Conservation (phyloP, 306 rosid genomes). For the Hippophae gyantsensis region DNA sequence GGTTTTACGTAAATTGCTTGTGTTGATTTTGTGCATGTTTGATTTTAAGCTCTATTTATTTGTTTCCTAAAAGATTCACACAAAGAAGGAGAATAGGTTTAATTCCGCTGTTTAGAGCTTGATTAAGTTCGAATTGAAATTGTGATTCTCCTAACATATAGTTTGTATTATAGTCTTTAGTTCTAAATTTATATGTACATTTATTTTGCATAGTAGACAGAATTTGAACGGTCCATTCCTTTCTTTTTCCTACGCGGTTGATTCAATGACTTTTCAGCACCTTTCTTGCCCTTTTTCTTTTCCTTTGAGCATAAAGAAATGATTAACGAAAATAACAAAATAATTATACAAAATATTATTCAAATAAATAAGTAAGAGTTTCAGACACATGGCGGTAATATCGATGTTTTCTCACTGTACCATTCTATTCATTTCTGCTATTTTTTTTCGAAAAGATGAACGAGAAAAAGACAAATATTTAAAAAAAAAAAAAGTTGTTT, state of each 20-base stretch:
- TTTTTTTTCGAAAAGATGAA: not conserved
- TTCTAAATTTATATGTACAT: no score
- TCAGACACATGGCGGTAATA: constrained; percentile 5
- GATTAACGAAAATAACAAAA: constrained; percentile 22
- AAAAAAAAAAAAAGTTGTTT: not conserved
- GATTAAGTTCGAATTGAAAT: no score
- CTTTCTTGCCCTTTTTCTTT: not conserved
- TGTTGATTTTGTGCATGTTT: no score
- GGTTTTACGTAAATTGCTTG: no score
- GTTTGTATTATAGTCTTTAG: no score
- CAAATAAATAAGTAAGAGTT: not conserved
- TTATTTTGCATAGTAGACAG: no score
- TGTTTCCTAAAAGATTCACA: no score
- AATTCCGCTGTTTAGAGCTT: no score
- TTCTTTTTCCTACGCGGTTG: constrained; percentile 3
- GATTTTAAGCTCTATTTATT: no score
- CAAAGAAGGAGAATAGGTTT: no score
- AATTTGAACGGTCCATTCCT: not conserved
- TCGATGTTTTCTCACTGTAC: constrained; percentile 6
- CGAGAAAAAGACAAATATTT: not conserved
- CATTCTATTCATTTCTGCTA: not conserved
- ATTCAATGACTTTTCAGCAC: constrained; percentile 20
- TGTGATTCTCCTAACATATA: no score
- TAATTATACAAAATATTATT: not conserved
- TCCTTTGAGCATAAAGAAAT: constrained; percentile 12